Base-by-base conservation (phyloP, 352 stramenopile genomes). In the Phytophthora agathidicida region DNA sequence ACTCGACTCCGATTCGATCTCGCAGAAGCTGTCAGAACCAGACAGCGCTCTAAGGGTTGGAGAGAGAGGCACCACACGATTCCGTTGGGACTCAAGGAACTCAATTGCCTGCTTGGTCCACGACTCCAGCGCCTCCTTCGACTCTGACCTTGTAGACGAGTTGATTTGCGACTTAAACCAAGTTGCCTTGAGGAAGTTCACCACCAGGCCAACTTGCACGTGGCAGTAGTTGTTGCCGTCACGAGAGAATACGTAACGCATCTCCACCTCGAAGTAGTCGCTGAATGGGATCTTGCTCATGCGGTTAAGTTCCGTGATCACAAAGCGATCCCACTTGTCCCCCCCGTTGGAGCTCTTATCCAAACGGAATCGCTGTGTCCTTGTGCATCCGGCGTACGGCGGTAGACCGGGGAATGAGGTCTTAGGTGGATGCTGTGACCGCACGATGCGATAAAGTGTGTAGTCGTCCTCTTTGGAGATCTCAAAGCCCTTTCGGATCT, bases 101-200 rank as follows among this genome's bases (percentile, higher is more conserved):
- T 79, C 51, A 22, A 83, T 71, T 1, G 80, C 72, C 32, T 82
- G 68, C 31, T 78, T 78, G 10, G 72, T 61, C 83, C 83, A 93
- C 3, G 68, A 49, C 45, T 90, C 80, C 2, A 87, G 49, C 7
- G 77, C 81, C 42, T 93, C 81, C 53, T 87, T 90, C 9, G 73
- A 85, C 49, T 93, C 83, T 1, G 81, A 88, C 22, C 73, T 58
- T 1, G 83, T 89, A 3, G 81, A 91, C 42, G 83, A 93, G 36
- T 86, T 79, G 35, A 93, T 93, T 42, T 93, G 83, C 23, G 78
- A 88, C 50, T 91, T 89, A 52, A 93, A 93, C 83, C 83, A 93
- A 47, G 83, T 93, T 10, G 80, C 85, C 45, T 91, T 91, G 17
- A 86, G 61, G 33, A 89, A 93, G 54, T 93, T 86, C 19, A 93